Evolutionary conservation across 2,329 filamentous ascomycete species (phyloP), one percentile per base, ranked within the genome.

Genomic region (Bipolaris sorokiniana): DNA sequence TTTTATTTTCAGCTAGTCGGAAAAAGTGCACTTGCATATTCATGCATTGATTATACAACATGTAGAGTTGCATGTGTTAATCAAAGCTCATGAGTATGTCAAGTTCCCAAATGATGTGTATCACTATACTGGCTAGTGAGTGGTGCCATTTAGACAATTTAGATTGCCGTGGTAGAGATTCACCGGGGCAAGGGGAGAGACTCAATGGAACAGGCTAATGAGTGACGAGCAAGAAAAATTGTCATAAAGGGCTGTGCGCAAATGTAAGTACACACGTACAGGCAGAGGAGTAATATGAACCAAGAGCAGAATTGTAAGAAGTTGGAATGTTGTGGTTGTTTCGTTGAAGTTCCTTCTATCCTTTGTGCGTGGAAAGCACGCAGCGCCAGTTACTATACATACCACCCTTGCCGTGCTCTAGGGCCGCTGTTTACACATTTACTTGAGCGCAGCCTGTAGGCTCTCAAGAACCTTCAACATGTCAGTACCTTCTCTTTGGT

Each of bases 361-460:
- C 63, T 70, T 68, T 71, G 64, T 51, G 61, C 44, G 63, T 53
- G 56, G 62, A 65, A 69, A 65, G 71, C 63, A 75, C 66, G 62
- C 62, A 54, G 55, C 51, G 49, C 41, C 52, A 36, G 51, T 44
- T 58, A 58, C 55, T 58, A 36, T 58, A 58, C 55, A 54, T 58
- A 54, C 45, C 51, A 40, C 46, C 34, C 50, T 58, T 67, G 60
- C 63, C 56, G 65, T 65, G 56, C 62, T 60, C 49, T 53, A 64
- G 44, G 60, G 68, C 69, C 68, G 70, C 71, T 78, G 77, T 78
- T 65, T 80, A 80, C 80, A 81, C 73, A 74, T 83, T 83, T 92
- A 93, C 85, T 93, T 94, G 77, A 94, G 83, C 71, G 85, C 86
- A 72, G 88, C 87, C 81, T 92, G 88, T 73, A 95, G 85, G 78